Evolutionary conservation across 495 filamentous ascomycete genomes (phyloP).

Genomic region (Immersiella caudata): DNA sequence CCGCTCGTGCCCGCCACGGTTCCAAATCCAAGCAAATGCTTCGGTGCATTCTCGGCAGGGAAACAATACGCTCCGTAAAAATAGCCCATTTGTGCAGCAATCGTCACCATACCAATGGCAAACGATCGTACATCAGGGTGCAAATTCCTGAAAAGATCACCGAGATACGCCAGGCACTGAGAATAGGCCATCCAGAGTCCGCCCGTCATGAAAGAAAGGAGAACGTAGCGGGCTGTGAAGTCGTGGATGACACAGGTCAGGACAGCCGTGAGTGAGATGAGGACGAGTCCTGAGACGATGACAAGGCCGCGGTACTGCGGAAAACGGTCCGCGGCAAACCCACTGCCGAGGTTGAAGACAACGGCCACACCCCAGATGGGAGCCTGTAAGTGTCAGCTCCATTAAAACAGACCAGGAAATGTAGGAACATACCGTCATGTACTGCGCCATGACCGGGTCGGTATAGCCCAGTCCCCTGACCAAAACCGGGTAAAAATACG

Average conservation of each 20-base stretch:
- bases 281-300: conserved; percentile 42
- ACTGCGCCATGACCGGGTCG: conserved; percentile 43
- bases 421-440: conserved; percentile 40
- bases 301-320: conserved; percentile 29
- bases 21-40: conserved; percentile 34
- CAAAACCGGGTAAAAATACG: conserved; percentile 59
- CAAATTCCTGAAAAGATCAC: conserved; percentile 46
- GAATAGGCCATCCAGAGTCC: conserved; percentile 54
- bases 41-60: conserved; percentile 32
- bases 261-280: conserved; percentile 47
- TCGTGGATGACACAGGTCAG: conserved; percentile 48
- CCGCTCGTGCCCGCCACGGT: conserved; percentile 19
- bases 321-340: conserved; percentile 34
- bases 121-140: conserved; percentile 48
- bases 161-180: conserved; percentile 47
- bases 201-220: conserved; percentile 54
- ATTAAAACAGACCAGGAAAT: not conserved
- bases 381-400: not conserved
- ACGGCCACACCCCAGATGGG: conserved; percentile 51
- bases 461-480: conserved; percentile 51
- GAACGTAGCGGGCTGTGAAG: conserved; percentile 52
- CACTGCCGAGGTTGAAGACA: conserved; percentile 38
- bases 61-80: conserved; percentile 51
- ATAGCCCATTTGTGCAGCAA: conserved; percentile 52
- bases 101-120: conserved; percentile 51